A percentile compares a stretch with the other conserved stretches of the same genome.
Conservation (phyloP, 305 asterid species). For the Rubia peregrina region DNA sequence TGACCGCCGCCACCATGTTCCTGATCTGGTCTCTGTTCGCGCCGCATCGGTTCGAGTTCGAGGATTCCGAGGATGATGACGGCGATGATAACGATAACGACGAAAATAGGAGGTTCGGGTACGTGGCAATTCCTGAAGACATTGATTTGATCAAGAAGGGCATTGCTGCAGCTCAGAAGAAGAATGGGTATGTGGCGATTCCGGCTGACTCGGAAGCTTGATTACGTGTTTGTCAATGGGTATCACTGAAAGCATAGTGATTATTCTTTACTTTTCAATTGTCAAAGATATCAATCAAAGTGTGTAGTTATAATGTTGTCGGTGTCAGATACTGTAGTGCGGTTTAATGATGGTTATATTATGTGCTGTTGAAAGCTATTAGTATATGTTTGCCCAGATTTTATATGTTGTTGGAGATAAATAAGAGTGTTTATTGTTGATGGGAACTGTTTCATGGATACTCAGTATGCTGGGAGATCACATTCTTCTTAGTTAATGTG, state of each 20-base stretch:
- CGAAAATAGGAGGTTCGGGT: constrained; percentile 28
- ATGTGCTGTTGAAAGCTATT: not conserved
- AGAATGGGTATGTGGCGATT: constrained; percentile 26
- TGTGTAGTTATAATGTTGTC: constrained; percentile 16
- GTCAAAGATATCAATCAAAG: constrained; percentile 5
- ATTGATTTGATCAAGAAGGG: constrained; percentile 34
- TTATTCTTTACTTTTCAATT: not conserved
- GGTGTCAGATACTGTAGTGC: constrained; percentile 9
- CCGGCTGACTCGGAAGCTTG: constrained; percentile 34
- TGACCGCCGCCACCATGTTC: constrained; percentile 37
- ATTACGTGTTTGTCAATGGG: not conserved
- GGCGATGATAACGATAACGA: constrained; percentile 18
- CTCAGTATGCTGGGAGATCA: not conserved
- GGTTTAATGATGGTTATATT: not conserved
- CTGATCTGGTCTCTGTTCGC: constrained; percentile 39
- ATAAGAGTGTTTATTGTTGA: not conserved
- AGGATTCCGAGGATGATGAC: constrained; percentile 27
- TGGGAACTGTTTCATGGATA: not conserved
- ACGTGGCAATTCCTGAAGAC: constrained; percentile 29
- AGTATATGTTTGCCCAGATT: not conserved
- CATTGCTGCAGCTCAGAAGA: constrained; percentile 12
- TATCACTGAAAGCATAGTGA: not conserved
- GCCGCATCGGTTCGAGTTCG: constrained; percentile 32
- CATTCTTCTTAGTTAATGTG: not conserved
- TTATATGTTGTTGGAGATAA: not conserved